Base-by-base conservation (phyloP, 176 grass and related monocot genomes). In the Poa annua region DNA sequence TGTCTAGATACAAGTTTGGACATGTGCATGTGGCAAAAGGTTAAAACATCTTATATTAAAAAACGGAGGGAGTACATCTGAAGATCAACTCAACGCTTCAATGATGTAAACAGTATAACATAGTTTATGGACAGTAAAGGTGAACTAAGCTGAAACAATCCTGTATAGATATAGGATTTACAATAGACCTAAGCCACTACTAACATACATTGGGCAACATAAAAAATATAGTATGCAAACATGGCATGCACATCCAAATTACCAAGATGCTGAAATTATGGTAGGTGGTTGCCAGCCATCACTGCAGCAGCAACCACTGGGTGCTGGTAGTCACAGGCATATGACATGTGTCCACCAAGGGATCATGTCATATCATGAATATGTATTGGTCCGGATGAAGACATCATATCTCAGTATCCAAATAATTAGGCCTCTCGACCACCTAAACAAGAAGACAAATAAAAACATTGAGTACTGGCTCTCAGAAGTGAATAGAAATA, bases 331-430 rank as follows among this genome's bases (percentile, higher is more conserved):
- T 34, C 59, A 26, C 1, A 32, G 59, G 59, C 24, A 63, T 63
- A 63, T 63, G 25, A 63, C 5, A 4, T 76, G 60, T 76, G 9
- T 12, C 50, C 16, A 32, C 16, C 62, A 71, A 62, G 52, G 22
- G n/a, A 77, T 72, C 72, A 39, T 38, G 10, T 44, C 42, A 44
- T 44, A 25, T 61, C 32, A 38, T 79, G 50, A 52, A 79, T 44
- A 74, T 5, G 62, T 78, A 62, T 17, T 62, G 29, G 14, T 80
- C 42, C 60, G 45, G 54, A 69, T 36, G 7, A 88, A n/a, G 62
- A 71, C 5, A 38, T 88, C 75, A 94, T 83, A 94, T 92, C 80
- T 88, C 93, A 10, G 93, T 70, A 45, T 81, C 77, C 67, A 57
- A 51, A 11, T 80, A 89, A 77, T 32, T 52, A 36, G 82, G 87